These are phyloP conservation scores for Myxozyma kluyveri DNA, from an alignment of 805 yeast genomes.

Conservation along the genomic window DNA sequence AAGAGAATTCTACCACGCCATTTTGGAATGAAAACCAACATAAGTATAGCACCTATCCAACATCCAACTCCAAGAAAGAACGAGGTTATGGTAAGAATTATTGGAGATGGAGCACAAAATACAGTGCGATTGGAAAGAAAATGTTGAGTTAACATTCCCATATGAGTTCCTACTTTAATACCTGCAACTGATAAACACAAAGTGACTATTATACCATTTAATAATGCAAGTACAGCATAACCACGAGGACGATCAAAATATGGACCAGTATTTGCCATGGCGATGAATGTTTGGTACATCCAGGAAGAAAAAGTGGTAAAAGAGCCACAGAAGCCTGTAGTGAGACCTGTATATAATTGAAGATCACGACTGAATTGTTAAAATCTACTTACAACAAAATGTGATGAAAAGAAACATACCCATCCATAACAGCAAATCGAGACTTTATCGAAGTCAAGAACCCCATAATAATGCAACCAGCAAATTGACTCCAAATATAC, in stretches of 20 bases:
- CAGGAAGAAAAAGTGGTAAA: constrained; percentile 34
- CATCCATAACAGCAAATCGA: constrained; percentile 8
- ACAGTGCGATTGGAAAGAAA: neutral
- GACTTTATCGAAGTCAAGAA: constrained; percentile 15
- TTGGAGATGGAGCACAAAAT: neutral
- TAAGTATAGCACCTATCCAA: constrained; percentile 30
- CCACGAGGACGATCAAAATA: constrained; percentile 25
- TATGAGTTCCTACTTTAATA: constrained; percentile 23
- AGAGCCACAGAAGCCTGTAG: constrained; percentile 35
- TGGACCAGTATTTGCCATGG: constrained; percentile 28
- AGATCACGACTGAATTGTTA: constrained; percentile 2
- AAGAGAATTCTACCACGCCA: constrained; percentile 31
- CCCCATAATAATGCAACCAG: constrained; percentile 34
- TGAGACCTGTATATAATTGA: constrained; percentile 27
- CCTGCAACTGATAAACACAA: constrained; percentile 27
- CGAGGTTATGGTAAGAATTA: neutral
- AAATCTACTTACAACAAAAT: neutral
- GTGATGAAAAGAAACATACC: too few relatives aligned
- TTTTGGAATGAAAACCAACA: constrained; percentile 21
- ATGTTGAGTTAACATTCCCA: constrained; percentile 17
- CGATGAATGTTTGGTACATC: constrained; percentile 30
- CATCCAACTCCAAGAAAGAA: constrained; percentile 23
- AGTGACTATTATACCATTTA: constrained; percentile 28
- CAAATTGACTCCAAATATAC: constrained; percentile 32
- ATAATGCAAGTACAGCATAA: constrained; percentile 26